Percentiles rank a stretch among this genome's conserved stretches.
Conservation (phyloP, 2,329 filamentous ascomycete species). For the Alternaria sp. region DNA sequence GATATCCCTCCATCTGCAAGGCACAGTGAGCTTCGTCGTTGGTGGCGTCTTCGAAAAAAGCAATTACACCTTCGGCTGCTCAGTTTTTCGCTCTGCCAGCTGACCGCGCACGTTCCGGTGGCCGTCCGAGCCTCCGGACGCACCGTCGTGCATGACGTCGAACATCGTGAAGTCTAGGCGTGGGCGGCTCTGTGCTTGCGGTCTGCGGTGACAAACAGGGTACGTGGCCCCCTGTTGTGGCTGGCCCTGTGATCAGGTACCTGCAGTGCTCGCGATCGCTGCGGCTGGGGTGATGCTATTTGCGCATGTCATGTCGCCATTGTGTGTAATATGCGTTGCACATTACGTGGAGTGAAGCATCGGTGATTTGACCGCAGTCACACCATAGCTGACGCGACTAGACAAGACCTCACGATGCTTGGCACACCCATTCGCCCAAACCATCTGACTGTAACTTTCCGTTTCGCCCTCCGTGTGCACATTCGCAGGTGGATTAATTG, state of each 20-base stretch:
- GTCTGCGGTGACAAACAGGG: slow-evolving; percentile 6
- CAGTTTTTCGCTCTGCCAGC: not conserved
- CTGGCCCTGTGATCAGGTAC: slow-evolving; percentile 15
- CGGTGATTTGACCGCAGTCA: slow-evolving; percentile 14
- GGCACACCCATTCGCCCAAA: slow-evolving; percentile 17
- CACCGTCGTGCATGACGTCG: slow-evolving; percentile 40
- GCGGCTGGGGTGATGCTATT: not conserved
- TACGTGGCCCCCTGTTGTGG: slow-evolving; percentile 8
- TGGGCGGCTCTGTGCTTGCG: slow-evolving; percentile 10
- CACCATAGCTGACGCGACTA: slow-evolving; percentile 23
- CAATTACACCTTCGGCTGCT: not conserved
- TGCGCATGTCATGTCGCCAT: slow-evolving; percentile 25
- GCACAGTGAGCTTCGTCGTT: not conserved
- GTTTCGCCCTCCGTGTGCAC: not conserved
- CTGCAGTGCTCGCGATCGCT: slow-evolving; percentile 8
- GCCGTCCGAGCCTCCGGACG: not conserved
- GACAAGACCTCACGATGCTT: slow-evolving; percentile 40
- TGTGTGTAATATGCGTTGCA: slow-evolving; percentile 25
- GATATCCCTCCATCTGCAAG: not conserved
- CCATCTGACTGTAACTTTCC: not conserved
- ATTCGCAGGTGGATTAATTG: slow-evolving; percentile 7
- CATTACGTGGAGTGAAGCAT: slow-evolving; percentile 16
- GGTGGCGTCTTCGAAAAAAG: not conserved
- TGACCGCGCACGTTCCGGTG: slow-evolving; percentile 1
- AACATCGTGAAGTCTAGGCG: slow-evolving; percentile 43